phyloP scores from a whole-genome alignment of 1,284 basidiomycete species.

The Ganoderma boninense region DNA sequence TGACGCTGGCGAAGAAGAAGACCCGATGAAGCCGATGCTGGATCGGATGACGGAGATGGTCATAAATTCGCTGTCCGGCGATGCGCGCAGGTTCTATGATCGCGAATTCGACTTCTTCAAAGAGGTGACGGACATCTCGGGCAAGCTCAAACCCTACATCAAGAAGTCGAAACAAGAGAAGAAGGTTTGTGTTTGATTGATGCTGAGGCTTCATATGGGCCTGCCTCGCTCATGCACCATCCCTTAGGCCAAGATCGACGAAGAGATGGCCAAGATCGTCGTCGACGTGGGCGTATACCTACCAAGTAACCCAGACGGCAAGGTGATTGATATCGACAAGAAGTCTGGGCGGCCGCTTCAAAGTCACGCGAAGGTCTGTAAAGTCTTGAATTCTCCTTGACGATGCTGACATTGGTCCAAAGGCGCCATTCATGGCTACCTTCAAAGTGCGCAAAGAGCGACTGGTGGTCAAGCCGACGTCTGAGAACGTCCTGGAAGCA shows the following conservation, averaged over 20 bases:
- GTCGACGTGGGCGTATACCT: constrained; percentile 96
- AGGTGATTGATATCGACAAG: constrained; percentile 96
- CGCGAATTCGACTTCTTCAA: constrained; percentile 97
- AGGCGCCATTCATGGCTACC: constrained; percentile 99
- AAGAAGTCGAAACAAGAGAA: constrained; percentile 97
- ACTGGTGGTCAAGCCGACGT: constrained; percentile 64
- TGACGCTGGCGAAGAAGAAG: constrained; percentile 88
- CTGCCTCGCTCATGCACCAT: constrained; percentile 14
- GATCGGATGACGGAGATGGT: constrained; percentile 89
- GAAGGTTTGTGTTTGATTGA: constrained; percentile 65
- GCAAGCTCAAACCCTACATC: constrained; percentile 97
- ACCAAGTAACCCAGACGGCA: constrained; percentile 97
- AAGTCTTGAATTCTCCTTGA: background rate
- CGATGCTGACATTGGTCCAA: background rate
- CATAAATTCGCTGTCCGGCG: constrained; percentile 89
- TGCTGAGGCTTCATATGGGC: background rate
- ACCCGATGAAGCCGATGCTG: constrained; percentile 95
- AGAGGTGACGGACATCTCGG: constrained; percentile 97
- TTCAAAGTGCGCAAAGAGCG: constrained; percentile 95
- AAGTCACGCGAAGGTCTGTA: constrained; percentile 90
- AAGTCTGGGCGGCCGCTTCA: constrained; percentile 96
- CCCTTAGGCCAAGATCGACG: constrained; percentile 94
- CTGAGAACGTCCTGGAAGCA: constrained; percentile 74
- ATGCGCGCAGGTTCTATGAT: constrained; percentile 92
- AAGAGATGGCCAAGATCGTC: constrained; percentile 97